Conservation (phyloP, 1,139 yeast genomes). For the Pichia terricola region DNA sequence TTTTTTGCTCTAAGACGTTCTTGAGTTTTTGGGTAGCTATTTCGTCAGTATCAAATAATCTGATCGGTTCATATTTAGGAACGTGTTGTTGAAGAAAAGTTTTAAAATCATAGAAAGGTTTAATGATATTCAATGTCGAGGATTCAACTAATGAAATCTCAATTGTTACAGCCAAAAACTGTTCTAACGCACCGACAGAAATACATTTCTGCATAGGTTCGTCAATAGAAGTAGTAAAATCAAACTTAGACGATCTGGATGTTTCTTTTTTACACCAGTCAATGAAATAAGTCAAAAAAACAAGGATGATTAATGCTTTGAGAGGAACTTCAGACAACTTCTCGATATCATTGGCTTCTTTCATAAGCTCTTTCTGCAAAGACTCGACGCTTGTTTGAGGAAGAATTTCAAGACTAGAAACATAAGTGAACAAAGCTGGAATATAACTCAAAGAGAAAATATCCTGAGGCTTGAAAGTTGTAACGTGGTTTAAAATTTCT, state of each 20-base stretch:
- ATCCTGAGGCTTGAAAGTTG: slow-evolving; percentile 48
- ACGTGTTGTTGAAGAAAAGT: slow-evolving; percentile 56
- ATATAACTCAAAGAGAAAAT: slow-evolving; percentile 51
- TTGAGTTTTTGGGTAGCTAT: slow-evolving; percentile 23
- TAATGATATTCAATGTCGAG: slow-evolving; percentile 9
- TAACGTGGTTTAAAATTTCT: slow-evolving; percentile 32
- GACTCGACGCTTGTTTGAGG: slow-evolving; percentile 28
- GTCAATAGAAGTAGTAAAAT: slow-evolving; percentile 37
- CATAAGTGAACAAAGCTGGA: slow-evolving; percentile 47
- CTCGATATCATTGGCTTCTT: slow-evolving; percentile 26
- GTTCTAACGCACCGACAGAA: slow-evolving; percentile 73
- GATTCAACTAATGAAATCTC: slow-evolving; percentile 41
- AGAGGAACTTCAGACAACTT: slow-evolving; percentile 43
- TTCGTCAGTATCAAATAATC: slow-evolving; percentile 33
- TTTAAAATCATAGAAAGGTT: slow-evolving; percentile 53
- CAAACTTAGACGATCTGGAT: slow-evolving; percentile 28
- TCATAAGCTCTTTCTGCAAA: slow-evolving; percentile 27
- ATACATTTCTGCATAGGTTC: slow-evolving; percentile 43
- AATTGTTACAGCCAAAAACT: slow-evolving; percentile 59
- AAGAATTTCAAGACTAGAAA: slow-evolving; percentile 27
- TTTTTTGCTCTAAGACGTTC: slow-evolving; percentile 17
- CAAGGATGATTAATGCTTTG: slow-evolving; percentile 47
- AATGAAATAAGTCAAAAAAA: slow-evolving; percentile 56
- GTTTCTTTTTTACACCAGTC: slow-evolving; percentile 54
- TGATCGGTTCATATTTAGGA: slow-evolving; percentile 43